Conservation (phyloP, 2,329 filamentous ascomycete genomes). For the Trichoderma sp. region DNA sequence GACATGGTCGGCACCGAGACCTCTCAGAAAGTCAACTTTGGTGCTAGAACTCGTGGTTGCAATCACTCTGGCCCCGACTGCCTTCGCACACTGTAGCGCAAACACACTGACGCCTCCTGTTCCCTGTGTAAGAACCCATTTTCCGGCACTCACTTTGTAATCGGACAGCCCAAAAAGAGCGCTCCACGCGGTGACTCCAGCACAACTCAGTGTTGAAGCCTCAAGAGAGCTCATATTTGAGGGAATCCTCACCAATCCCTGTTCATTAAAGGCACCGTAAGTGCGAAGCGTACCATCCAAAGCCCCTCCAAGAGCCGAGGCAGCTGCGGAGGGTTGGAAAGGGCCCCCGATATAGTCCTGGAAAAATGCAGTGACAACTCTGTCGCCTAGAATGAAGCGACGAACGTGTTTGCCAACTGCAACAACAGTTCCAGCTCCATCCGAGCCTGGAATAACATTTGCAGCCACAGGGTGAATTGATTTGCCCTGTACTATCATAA, state of each 20-base stretch:
- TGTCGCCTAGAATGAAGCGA: slow-evolving; percentile 3
- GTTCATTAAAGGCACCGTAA: neutral
- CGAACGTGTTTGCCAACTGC: slow-evolving; percentile 1
- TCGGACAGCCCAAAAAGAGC: slow-evolving; percentile 4
- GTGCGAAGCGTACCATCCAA: neutral
- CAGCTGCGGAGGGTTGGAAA: neutral
- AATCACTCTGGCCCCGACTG: neutral
- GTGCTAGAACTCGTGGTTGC: neutral
- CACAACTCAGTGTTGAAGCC: neutral
- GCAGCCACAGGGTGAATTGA: neutral
- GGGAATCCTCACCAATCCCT: neutral
- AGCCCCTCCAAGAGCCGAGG: neutral
- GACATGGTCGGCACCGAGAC: neutral
- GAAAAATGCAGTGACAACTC: neutral
- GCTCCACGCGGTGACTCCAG: neutral
- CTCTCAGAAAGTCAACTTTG: neutral
- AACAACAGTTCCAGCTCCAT: slow-evolving; percentile 1
- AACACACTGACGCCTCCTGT: slow-evolving; percentile 9
- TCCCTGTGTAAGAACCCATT: slow-evolving; percentile 2
- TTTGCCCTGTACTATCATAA: neutral
- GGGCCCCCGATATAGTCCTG: neutral
- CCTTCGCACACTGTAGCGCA: slow-evolving; percentile 5
- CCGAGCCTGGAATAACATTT: neutral
- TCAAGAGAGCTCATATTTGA: neutral
- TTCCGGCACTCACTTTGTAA: neutral